phyloP scores from a whole-genome alignment of 805 yeast genomes.

The Kodamaea jinghongensis region DNA sequence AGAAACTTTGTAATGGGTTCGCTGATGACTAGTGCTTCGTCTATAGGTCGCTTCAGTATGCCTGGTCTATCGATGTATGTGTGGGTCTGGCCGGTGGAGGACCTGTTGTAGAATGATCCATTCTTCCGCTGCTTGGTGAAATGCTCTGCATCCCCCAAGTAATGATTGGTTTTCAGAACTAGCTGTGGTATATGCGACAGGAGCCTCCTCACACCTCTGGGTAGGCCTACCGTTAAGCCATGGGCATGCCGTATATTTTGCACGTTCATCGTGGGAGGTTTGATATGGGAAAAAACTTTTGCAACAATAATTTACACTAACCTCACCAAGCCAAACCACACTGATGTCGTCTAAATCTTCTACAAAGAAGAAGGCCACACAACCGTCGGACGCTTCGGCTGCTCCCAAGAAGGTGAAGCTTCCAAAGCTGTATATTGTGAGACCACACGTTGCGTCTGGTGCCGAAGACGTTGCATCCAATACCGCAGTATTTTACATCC shows the following conservation, averaged over 20 bases:
- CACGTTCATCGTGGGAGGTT: slow-evolving; percentile 2
- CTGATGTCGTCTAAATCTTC: slow-evolving; percentile 21
- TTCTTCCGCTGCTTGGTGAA: neutral
- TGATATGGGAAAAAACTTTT: slow-evolving; percentile 2
- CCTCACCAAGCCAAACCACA: too few species aligned
- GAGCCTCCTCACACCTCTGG: too few species aligned
- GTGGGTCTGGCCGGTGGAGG: slow-evolving; percentile 1
- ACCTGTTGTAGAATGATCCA: slow-evolving; percentile 3
- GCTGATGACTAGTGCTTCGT: slow-evolving; percentile 10
- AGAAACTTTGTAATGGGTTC: slow-evolving; percentile 23
- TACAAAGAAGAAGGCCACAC: slow-evolving; percentile 23
- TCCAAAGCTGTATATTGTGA: slow-evolving; percentile 40
- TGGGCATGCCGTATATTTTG: too few species aligned
- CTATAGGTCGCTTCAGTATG: slow-evolving; percentile 10
- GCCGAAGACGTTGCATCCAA: slow-evolving; percentile 8
- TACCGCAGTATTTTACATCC: slow-evolving; percentile 35
- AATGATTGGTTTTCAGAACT: slow-evolving; percentile 7
- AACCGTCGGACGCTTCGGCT: slow-evolving; percentile 18
- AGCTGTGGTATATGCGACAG: neutral
- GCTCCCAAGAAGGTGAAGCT: slow-evolving; percentile 33
- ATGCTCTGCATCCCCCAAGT: slow-evolving; percentile 3
- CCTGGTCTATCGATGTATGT: slow-evolving; percentile 2
- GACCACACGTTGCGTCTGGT: slow-evolving; percentile 24
- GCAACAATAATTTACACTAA: neutral
- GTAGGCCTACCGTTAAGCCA: too few species aligned